Base-by-base conservation (phyloP, 1,284 basidiomycete genomes). In the Erythrobasidium hasegawianum region DNA sequence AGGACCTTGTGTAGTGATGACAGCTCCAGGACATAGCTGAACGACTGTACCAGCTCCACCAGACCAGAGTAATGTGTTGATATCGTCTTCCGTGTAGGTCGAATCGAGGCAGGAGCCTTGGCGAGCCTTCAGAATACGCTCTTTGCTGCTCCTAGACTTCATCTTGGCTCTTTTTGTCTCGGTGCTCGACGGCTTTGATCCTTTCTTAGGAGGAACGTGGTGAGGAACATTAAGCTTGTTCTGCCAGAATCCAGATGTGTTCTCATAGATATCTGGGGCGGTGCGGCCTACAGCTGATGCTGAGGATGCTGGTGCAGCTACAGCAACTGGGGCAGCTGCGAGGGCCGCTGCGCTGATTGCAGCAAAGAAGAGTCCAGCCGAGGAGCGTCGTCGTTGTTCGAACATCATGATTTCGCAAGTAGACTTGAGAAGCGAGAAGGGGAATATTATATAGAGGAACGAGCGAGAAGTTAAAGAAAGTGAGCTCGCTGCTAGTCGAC, bases 21-120 rank as follows among this genome's bases (percentile, higher is more conserved):
- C 71, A 11, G 76, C 74, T 8, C 75, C 74, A 0, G 79, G 80
- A 70, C 81, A 82, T 1, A 82, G 76, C n/a, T 74, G 71, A 43
- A 82, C 77, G 53, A 75, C 75, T 11, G 78, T 77, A 3, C 77
- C 78, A 0, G 78, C 78, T 10, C 73, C 73, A 41, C 73, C 73
- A 50, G 70, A 69, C 56, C 62, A 68, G 16, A 73, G 65, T 1
- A 72, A 67, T 13, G 68, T 64, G 58, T 70, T 70, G 64, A 72
- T 72, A 18, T 68, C 52, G 24, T 65, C 65, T 49, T 72, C 71
- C 40, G 57, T 70, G 4, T 67, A 67, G 5, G 68, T 53, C 40
- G 71, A 71, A 54, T 67, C 67, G 41, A 72, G 41, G 54, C 71
- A 73, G 0, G 62, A 38, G 26, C 62, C 62, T 49, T 57, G 55